A percentile compares a stretch with the other conserved stretches of the same genome.
Evolutionary conservation across 2,329 filamentous ascomycete genomes (phyloP).

Genomic region (Trichoderma atrobrunneum): DNA sequence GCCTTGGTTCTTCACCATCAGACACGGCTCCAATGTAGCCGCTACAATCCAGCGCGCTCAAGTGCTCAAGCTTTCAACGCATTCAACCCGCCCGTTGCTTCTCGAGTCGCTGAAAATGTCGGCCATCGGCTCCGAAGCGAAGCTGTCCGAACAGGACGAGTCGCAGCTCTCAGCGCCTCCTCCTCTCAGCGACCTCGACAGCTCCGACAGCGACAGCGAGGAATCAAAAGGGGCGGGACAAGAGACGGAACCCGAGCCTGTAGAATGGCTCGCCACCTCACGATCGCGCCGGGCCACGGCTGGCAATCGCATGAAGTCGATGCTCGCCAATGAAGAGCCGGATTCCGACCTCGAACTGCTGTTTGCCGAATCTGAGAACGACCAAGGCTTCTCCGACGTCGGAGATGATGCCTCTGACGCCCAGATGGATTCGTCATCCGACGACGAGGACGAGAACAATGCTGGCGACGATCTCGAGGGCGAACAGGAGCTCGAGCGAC

Average conservation of each 20-base stretch:
- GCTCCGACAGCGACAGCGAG: conserved; percentile 30
- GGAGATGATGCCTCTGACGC: conserved; percentile 70
- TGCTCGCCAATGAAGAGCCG: conserved; percentile 72
- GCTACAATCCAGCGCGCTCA: not conserved
- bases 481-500: conserved; percentile 79
- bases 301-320: conserved; percentile 76
- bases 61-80: not conserved
- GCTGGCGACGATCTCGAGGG: conserved; percentile 70
- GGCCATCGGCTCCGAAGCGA: conserved; percentile 32
- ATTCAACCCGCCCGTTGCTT: not conserved
- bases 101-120: not conserved
- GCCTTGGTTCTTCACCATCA: not conserved
- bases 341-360: conserved; percentile 68
- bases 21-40: conserved; percentile 10
- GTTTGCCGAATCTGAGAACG: conserved; percentile 71
- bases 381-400: conserved; percentile 67
- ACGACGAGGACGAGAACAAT: conserved; percentile 67
- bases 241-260: conserved; percentile 29
- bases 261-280: conserved; percentile 71
- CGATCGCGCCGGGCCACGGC: conserved; percentile 76
- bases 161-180: conserved; percentile 32
- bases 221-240: not conserved
- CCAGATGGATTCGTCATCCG: conserved; percentile 80
- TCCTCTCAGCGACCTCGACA: conserved; percentile 21
- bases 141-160: conserved; percentile 34